Base-by-base conservation (phyloP, 768 basidiomycete genomes). In the Cyclocybe aegerita region DNA sequence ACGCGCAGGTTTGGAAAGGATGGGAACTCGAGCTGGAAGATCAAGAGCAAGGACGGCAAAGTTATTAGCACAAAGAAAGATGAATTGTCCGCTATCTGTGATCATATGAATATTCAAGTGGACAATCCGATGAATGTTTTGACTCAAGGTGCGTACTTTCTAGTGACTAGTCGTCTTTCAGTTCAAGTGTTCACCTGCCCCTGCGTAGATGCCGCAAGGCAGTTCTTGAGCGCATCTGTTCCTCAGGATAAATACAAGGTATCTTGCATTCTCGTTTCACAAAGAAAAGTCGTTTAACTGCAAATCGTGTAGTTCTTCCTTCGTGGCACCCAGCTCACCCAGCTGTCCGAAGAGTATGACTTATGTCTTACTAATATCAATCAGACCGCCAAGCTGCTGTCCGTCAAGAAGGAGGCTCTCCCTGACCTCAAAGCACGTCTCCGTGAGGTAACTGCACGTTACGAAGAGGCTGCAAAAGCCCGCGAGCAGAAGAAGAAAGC, bases 41-140 rank as follows among this genome's bases (percentile, higher is more conserved):
- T 98, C 64, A 86, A 80, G 72, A 78, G 70, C 57, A 82, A 77
- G 60, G 81, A 86, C 16, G 83, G 81, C 34, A 79, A 76, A 56
- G 62, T 83, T 8, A 68, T 97, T 50, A 86, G 85, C 32, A 85
- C 74, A 10, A 93, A 90, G 72, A 83, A 84, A 57, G 86, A 92
- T 8, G 94, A 98, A 62, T 68, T 99, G 9, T 79, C 88, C 12
- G 82, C 86, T 1, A 98, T 99, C 43, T 88, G 88, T 60, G 92
- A 96, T 63, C 88, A 93, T 56, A 96, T 97, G 88, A 93, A 93
- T 60, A 91, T 99, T 48, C 93, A 96, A 64, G 91, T 97, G 52
- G 93, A 97, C 64, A 95, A 95, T 61, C 96, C 95, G 1, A 85
- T 98, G 83, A 98, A 92, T 54, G 87, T 99, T 17, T 77, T 96